These are phyloP conservation scores for Anthostomella pinea DNA, from an alignment of 2,329 filamentous ascomycete species.

Conservation along the genomic window DNA sequence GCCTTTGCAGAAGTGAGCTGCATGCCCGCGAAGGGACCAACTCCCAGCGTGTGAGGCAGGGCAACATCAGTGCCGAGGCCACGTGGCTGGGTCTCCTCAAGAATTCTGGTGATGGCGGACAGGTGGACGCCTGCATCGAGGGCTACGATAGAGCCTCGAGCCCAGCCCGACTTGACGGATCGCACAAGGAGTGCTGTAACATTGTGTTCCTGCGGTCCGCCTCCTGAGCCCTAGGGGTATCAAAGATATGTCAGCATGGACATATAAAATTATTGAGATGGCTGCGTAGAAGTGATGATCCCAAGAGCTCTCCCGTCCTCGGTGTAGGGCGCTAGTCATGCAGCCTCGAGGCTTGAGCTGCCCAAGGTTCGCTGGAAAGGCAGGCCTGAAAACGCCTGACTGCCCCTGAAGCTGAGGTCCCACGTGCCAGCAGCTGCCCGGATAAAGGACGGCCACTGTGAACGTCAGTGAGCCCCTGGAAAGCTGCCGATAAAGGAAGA, in stretches of 20 bases:
- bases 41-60: slow-evolving; percentile 54
- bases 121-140: slow-evolving; percentile 92
- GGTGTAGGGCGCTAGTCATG: no score
- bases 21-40: slow-evolving; percentile 79
- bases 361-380: no score
- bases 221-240: slow-evolving; percentile 91
- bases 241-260: slow-evolving; percentile 11
- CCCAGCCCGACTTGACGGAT: slow-evolving; percentile 75
- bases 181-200: slow-evolving; percentile 87
- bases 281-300: neutral
- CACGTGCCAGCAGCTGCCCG: no score
- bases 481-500: slow-evolving; percentile 4
- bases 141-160: slow-evolving; percentile 78
- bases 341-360: no score
- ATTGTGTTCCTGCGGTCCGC: slow-evolving; percentile 86
- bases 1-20: slow-evolving; percentile 64
- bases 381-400: no score
- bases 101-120: slow-evolving; percentile 75
- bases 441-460: no score
- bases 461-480: slow-evolving; percentile 18
- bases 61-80: slow-evolving; percentile 35
- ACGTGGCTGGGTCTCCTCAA: slow-evolving; percentile 54
- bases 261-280: slow-evolving; percentile 1
- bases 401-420: no score
- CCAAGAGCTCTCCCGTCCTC: no score